Percentiles rank a stretch among this genome's conserved stretches.
Conservation (phyloP, 441 rosid genomes). For the California macrophylla region DNA sequence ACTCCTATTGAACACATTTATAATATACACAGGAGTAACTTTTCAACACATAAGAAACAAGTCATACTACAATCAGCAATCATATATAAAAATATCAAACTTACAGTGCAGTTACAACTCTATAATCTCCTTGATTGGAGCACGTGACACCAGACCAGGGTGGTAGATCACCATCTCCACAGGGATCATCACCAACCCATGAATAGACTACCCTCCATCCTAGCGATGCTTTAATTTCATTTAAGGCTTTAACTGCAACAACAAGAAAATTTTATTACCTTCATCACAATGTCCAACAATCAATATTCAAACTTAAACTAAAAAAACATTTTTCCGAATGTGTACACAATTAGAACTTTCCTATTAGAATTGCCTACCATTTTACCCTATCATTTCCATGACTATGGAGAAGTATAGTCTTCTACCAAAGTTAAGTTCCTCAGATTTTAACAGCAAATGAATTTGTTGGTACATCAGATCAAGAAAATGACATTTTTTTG, state of each 20-base stretch:
- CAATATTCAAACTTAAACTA: no score
- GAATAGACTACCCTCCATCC: constrained; percentile 81
- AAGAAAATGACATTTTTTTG: neutral
- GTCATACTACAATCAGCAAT: neutral
- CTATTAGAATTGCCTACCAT: neutral
- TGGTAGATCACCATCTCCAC: constrained; percentile 61
- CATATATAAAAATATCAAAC: constrained; percentile 2
- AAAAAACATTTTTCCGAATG: neutral
- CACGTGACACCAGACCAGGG: constrained; percentile 82
- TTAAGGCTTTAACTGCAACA: constrained; percentile 57
- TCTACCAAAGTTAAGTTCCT: neutral
- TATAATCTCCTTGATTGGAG: constrained; percentile 60
- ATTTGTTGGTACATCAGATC: neutral
- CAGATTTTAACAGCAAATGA: neutral
- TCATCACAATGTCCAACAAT: neutral
- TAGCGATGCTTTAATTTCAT: constrained; percentile 68
- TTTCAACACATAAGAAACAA: neutral
- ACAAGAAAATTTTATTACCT: neutral
- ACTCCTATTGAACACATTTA: neutral
- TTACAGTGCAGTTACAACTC: constrained; percentile 62
- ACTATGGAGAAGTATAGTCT: neutral
- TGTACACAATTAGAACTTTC: neutral
- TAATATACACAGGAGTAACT: neutral
- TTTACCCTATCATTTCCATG: neutral
- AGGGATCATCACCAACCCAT: constrained; percentile 79